Evolutionary conservation across 2,329 filamentous ascomycete species (phyloP).

Genomic region (Cadophora gregata): DNA sequence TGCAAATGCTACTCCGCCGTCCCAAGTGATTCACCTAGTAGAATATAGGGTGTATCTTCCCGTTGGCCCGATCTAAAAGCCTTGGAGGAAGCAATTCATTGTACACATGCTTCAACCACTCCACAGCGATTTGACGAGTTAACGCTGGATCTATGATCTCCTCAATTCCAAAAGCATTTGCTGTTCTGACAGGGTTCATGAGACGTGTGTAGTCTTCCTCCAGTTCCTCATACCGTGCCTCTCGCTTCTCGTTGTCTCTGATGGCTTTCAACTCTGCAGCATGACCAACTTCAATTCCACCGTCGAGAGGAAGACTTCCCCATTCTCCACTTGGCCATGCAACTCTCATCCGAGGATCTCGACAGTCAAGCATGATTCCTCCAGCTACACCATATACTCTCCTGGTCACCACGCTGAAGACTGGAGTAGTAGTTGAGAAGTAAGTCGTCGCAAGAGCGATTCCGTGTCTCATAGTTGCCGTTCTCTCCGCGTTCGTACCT

Average conservation of each 20-base stretch:
- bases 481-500: constrained; percentile 66
- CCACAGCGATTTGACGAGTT: constrained; percentile 59
- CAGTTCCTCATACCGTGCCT: constrained; percentile 59
- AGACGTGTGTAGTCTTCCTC: constrained; percentile 64
- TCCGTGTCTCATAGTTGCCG: constrained; percentile 69
- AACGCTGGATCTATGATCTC: constrained; percentile 69
- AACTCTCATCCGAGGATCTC: constrained; percentile 64
- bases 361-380: constrained; percentile 66
- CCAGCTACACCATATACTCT: constrained; percentile 69
- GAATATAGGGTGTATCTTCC: constrained; percentile 52
- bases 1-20: too few relatives aligned
- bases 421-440: constrained; percentile 65
- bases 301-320: constrained; percentile 66
- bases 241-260: constrained; percentile 55
- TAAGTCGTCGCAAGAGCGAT: constrained; percentile 66
- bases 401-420: constrained; percentile 67
- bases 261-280: constrained; percentile 63
- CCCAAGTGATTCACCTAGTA: constrained; percentile 29
- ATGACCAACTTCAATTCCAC: constrained; percentile 69
- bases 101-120: constrained; percentile 61
- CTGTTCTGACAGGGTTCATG: constrained; percentile 69
- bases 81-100: constrained; percentile 38
- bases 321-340: constrained; percentile 69
- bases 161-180: constrained; percentile 67
- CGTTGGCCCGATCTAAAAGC: constrained; percentile 46